A percentile compares a stretch with the other conserved stretches of the same genome.
These are phyloP conservation scores for Colletotrichum acutatum DNA, from an alignment of 2,329 filamentous ascomycete species.

Conservation along the genomic window DNA sequence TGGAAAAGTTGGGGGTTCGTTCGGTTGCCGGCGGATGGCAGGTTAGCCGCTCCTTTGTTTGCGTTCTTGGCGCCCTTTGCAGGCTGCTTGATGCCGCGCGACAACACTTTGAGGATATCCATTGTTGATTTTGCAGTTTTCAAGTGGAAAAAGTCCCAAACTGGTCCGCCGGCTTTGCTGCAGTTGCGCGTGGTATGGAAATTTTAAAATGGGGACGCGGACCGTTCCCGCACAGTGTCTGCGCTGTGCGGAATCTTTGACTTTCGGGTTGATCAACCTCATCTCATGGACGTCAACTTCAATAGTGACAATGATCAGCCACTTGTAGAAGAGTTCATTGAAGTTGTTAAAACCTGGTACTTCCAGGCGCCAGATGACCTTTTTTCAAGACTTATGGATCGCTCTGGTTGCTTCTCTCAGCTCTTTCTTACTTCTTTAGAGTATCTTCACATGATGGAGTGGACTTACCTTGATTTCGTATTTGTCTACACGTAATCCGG, in stretches of 20 bases:
- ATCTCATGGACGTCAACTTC: not conserved
- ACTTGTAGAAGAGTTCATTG: not conserved
- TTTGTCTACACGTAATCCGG: too few relatives aligned
- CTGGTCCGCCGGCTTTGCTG: not conserved
- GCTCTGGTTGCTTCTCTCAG: too few relatives aligned
- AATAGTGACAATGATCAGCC: not conserved
- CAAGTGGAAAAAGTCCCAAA: not conserved
- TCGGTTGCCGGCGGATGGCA: conserved; percentile 73
- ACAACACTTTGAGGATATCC: conserved; percentile 80
- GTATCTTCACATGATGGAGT: too few relatives aligned
- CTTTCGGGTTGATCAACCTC: not conserved
- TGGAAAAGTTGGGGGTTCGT: conserved; percentile 78
- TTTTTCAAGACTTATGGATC: too few relatives aligned
- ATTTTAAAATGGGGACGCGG: conserved; percentile 25
- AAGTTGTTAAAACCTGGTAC: too few relatives aligned
- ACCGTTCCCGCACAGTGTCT: conserved; percentile 23
- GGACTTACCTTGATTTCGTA: too few relatives aligned
- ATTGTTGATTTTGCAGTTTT: conserved; percentile 52
- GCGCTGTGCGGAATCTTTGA: not conserved
- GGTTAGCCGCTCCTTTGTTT: conserved; percentile 49
- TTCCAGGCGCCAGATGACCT: too few relatives aligned
- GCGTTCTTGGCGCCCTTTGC: conserved; percentile 48
- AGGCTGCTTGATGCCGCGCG: conserved; percentile 73
- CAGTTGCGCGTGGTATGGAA: conserved; percentile 25
- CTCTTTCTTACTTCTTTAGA: too few relatives aligned